Evolutionary conservation across 1,284 basidiomycete species (phyloP).

Genomic region (Vanrija sp.): DNA sequence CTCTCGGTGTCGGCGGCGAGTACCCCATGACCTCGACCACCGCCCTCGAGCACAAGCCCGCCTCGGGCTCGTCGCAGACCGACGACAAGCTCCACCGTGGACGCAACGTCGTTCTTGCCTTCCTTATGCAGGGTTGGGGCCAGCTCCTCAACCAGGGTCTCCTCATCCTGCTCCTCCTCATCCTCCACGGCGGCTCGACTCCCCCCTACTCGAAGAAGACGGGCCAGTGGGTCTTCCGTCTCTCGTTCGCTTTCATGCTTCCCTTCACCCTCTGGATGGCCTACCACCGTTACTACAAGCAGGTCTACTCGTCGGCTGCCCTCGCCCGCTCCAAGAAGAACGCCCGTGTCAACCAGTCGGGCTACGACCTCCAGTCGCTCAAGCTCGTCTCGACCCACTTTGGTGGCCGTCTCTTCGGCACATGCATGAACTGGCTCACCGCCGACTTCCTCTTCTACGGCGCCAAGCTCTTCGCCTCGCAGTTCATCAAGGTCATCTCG

Average conservation of each 20-base stretch:
- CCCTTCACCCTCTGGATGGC: slow-evolving; percentile 54
- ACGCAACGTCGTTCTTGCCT: slow-evolving; percentile 55
- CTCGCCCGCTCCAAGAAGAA: slow-evolving; percentile 52
- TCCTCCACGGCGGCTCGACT: slow-evolving; percentile 51
- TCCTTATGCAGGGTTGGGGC: slow-evolving; percentile 56
- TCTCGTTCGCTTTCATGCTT: slow-evolving; percentile 55
- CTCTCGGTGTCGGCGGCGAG: slow-evolving; percentile 53
- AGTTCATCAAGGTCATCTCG: slow-evolving; percentile 53
- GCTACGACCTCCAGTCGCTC: slow-evolving; percentile 54
- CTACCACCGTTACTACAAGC: slow-evolving; percentile 56
- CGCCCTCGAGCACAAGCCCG: slow-evolving; percentile 51
- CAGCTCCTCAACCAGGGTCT: slow-evolving; percentile 55
- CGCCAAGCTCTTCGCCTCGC: slow-evolving; percentile 49
- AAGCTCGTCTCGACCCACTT: slow-evolving; percentile 54
- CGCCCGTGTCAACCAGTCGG: slow-evolving; percentile 50
- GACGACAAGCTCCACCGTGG: slow-evolving; percentile 57
- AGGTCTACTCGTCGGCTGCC: slow-evolving; percentile 45
- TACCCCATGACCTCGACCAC: slow-evolving; percentile 58
- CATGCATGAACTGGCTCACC: slow-evolving; percentile 54
- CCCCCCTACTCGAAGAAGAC: slow-evolving; percentile 49
- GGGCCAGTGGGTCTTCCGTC: slow-evolving; percentile 56
- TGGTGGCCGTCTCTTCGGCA: slow-evolving; percentile 53
- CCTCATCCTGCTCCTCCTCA: slow-evolving; percentile 54
- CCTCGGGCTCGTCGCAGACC: slow-evolving; percentile 45
- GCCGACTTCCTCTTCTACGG: slow-evolving; percentile 57